Percentiles rank a stretch among this genome's conserved stretches.
Evolutionary conservation across 768 basidiomycete species (phyloP).

Genomic region (Kwoniella heveanensis): DNA sequence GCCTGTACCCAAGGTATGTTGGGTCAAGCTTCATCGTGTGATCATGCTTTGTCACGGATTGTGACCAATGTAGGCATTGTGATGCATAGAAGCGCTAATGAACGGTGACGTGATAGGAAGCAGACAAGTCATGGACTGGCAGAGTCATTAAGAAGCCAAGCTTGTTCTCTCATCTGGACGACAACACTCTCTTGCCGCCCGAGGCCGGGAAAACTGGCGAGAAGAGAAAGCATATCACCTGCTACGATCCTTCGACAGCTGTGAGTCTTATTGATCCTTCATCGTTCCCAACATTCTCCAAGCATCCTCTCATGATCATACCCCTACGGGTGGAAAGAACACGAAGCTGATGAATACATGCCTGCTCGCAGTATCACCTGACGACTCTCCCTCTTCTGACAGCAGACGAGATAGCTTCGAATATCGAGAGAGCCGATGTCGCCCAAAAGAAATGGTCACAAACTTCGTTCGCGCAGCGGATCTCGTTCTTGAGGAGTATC

Average conservation of each 20-base stretch:
- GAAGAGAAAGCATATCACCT: constrained; percentile 71
- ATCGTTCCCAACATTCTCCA: not conserved
- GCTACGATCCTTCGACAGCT: constrained; percentile 87
- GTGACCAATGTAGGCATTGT: too few relatives aligned
- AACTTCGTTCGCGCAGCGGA: constrained; percentile 75
- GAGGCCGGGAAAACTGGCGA: constrained; percentile 23
- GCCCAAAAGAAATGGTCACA: constrained; percentile 75
- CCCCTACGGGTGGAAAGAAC: not conserved
- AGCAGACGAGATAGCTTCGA: constrained; percentile 68
- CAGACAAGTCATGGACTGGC: constrained; percentile 33
- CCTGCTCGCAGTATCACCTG: constrained; percentile 64
- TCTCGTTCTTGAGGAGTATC: constrained; percentile 80
- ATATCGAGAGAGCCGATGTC: constrained; percentile 66
- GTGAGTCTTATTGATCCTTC: constrained; percentile 37
- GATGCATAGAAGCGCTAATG: too few relatives aligned
- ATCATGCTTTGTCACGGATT: too few relatives aligned
- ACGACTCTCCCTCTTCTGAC: constrained; percentile 76
- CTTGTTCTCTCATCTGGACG: constrained; percentile 36
- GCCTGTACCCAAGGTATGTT: constrained; percentile 63
- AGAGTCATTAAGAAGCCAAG: constrained; percentile 43
- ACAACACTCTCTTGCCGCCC: constrained; percentile 31
- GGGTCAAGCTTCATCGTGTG: constrained; percentile 19
- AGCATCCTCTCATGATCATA: too few relatives aligned
- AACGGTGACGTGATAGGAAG: constrained; percentile 28
- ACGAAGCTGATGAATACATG: not conserved